phyloP scores from a whole-genome alignment of 371 early-diverging fungal species.

The Actinomucor elegans region DNA sequence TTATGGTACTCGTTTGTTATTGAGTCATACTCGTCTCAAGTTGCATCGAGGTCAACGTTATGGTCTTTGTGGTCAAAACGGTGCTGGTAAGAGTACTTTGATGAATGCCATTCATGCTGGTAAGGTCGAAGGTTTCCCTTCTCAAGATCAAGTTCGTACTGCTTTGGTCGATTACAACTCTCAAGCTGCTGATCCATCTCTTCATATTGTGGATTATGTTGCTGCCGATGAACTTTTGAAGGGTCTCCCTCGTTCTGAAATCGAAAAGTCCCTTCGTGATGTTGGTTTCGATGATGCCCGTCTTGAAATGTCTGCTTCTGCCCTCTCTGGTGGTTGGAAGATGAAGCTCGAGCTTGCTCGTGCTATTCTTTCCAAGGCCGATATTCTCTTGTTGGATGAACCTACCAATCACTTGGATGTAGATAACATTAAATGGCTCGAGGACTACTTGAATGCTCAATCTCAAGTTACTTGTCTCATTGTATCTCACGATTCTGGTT shows the following conservation, averaged over 20 bases:
- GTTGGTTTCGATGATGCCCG: constrained; percentile 71
- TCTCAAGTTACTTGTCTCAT: constrained; percentile 96
- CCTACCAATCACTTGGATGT: constrained; percentile 94
- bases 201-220: constrained; percentile 65
- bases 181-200: constrained; percentile 69
- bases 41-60: constrained; percentile 79
- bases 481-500: constrained; percentile 98
- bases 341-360: constrained; percentile 85
- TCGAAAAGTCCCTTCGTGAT: constrained; percentile 54
- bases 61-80: constrained; percentile 87
- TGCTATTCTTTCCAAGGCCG: constrained; percentile 82
- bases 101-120: constrained; percentile 77
- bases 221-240: constrained; percentile 52
- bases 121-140: constrained; percentile 77
- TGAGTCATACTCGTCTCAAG: constrained; percentile 77
- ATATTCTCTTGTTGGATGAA: constrained; percentile 97
- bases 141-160: constrained; percentile 65
- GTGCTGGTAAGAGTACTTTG: constrained; percentile 92
- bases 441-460: constrained; percentile 89
- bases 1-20: constrained; percentile 81
- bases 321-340: constrained; percentile 89
- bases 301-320: constrained; percentile 56
- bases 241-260: constrained; percentile 46
- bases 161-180: constrained; percentile 75
- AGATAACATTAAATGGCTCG: constrained; percentile 94